These are phyloP conservation scores for Neofusicoccum cordaticola DNA, from an alignment of 2,329 filamentous ascomycete genomes.

Conservation along the genomic window DNA sequence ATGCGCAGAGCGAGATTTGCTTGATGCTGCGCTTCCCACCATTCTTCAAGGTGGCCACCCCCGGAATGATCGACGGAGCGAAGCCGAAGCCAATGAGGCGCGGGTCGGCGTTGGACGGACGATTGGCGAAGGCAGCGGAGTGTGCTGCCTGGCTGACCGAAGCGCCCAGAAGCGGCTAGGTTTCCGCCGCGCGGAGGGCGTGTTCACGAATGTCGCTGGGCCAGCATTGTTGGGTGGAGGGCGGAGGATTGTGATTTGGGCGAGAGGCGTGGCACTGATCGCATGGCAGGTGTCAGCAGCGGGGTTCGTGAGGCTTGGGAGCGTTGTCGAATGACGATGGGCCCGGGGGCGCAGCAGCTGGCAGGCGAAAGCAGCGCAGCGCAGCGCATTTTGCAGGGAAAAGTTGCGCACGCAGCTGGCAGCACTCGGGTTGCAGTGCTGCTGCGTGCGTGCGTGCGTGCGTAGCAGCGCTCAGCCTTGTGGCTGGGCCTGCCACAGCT, in stretches of 20 bases:
- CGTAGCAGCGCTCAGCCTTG: slow-evolving; percentile 1
- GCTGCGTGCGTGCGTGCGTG: background rate
- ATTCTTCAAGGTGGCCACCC: background rate
- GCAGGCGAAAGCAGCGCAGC: background rate
- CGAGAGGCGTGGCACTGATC: background rate
- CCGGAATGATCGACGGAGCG: slow-evolving; percentile 15
- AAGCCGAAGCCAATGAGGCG: slow-evolving; percentile 6
- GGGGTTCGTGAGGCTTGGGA: background rate
- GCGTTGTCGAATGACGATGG: background rate
- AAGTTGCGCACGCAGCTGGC: background rate
- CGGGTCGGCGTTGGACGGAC: background rate
- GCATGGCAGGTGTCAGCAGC: background rate
- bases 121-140: background rate
- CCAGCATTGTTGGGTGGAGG: background rate
- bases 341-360: background rate
- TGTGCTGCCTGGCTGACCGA: background rate
- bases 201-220: background rate
- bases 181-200: background rate
- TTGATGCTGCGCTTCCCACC: too few species aligned
- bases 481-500: slow-evolving; percentile 4
- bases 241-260: background rate
- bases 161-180: background rate
- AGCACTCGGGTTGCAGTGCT: too few species aligned
- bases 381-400: background rate
- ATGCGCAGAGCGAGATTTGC: too few species aligned